phyloP scores from a whole-genome alignment of 345 rosid genomes.

The Mangifera indica region DNA sequence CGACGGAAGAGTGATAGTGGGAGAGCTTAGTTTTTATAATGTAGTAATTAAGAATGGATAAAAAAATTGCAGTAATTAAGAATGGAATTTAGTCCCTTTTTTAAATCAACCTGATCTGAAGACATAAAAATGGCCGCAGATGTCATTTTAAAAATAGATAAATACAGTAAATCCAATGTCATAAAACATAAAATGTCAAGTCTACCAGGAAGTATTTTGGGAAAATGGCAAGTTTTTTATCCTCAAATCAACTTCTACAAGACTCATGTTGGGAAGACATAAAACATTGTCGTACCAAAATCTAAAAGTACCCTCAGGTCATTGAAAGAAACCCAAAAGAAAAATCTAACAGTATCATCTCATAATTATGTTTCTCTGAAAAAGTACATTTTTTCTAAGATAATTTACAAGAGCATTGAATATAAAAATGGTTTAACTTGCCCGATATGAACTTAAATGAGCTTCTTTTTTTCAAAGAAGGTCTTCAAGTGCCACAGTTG shows the following conservation, averaged over 20 bases:
- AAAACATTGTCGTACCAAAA: not conserved
- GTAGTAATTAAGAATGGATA: too few species aligned
- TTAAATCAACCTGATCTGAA: too few species aligned
- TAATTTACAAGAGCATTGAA: conserved; percentile 20
- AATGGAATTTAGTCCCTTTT: too few species aligned
- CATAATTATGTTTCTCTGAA: conserved; percentile 1
- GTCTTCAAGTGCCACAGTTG: conserved; percentile 89
- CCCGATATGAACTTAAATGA: conserved; percentile 44
- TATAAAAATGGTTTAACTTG: not conserved
- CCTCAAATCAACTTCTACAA: not conserved
- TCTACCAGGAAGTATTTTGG: not conserved
- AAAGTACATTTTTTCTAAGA: conserved; percentile 12
- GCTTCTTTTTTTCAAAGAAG: conserved; percentile 92
- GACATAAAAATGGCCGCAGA: too few species aligned
- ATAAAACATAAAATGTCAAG: not conserved
- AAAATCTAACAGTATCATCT: conserved; percentile 9
- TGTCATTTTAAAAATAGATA: too few species aligned
- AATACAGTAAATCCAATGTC: too few species aligned
- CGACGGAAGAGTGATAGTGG: too few species aligned
- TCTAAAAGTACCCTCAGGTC: not conserved
- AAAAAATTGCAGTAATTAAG: too few species aligned
- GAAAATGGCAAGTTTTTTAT: not conserved
- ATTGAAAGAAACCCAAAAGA: not conserved
- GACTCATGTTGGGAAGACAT: not conserved
- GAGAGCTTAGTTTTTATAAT: too few species aligned